These are phyloP conservation scores for Candida hungchunana DNA, from an alignment of 805 yeast species.

Conservation along the genomic window DNA sequence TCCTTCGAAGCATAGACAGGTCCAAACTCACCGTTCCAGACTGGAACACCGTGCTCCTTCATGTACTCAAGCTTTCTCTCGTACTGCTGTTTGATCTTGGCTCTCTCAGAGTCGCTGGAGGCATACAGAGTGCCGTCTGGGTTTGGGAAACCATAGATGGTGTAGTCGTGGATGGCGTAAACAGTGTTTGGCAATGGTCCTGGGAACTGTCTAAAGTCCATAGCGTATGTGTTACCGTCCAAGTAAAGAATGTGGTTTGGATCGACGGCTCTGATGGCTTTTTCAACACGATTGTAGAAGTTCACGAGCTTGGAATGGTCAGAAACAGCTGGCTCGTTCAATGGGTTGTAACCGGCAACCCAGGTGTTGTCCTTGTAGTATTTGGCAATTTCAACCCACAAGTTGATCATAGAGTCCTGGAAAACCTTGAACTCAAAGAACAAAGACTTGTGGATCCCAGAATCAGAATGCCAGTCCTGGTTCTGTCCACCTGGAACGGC, in stretches of 20 bases:
- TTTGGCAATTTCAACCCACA: slow-evolving; percentile 43
- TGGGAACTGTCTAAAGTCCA: slow-evolving; percentile 47
- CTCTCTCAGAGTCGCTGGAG: slow-evolving; percentile 34
- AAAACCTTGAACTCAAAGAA: slow-evolving; percentile 48
- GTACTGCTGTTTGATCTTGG: slow-evolving; percentile 35
- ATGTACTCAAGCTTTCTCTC: slow-evolving; percentile 42
- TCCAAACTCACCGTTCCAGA: slow-evolving; percentile 54
- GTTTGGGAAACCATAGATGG: slow-evolving; percentile 42
- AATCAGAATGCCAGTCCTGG: slow-evolving; percentile 52
- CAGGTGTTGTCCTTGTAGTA: slow-evolving; percentile 43
- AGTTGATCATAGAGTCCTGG: slow-evolving; percentile 42
- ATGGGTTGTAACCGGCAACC: slow-evolving; percentile 52
- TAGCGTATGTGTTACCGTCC: slow-evolving; percentile 49
- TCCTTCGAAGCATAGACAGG: slow-evolving; percentile 43
- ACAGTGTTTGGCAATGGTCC: slow-evolving; percentile 40
- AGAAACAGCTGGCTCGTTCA: slow-evolving; percentile 48
- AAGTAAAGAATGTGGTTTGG: slow-evolving; percentile 45
- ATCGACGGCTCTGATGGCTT: slow-evolving; percentile 40
- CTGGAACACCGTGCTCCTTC: slow-evolving; percentile 39
- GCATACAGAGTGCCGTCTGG: slow-evolving; percentile 30
- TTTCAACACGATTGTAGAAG: slow-evolving; percentile 37
- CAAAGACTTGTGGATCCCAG: slow-evolving; percentile 41
- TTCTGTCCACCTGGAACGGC: slow-evolving; percentile 51
- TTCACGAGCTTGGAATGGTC: slow-evolving; percentile 38
- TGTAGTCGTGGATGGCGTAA: slow-evolving; percentile 48